Evolutionary conservation across 2,329 filamentous ascomycete genomes (phyloP), one percentile per base, ranked within the genome.

Genomic region (Cladosporium sp.): DNA sequence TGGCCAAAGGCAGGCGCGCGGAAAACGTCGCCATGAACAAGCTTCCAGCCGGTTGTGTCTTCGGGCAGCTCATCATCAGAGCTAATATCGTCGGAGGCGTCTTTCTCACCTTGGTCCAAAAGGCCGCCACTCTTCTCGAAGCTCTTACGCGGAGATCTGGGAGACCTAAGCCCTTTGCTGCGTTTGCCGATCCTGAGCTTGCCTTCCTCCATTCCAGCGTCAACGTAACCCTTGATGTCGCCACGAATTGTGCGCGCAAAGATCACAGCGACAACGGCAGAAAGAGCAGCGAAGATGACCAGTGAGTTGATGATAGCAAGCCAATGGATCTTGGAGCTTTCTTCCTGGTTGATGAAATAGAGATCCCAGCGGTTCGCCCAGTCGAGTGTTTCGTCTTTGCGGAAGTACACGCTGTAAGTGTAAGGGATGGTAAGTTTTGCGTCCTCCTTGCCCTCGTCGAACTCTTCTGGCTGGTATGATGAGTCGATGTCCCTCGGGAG

Each of bases 341-440:
- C 89, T 58, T 90, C 87, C 69, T 94, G 89, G 71, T 93, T 91
- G 59, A 88, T 89, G 74, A 96, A 95, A 73, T 95, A 96, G 56
- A 93, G 77, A 67, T 95, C 89, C 91, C 91, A 96, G 56, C 91
- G 83, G 65, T 87, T 90, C 57, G 80, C 79, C 91, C 91, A 96
- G 62, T 94, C 90, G 51, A 95, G 78, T 19, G 81, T 83, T 40
- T 87, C 83, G 61, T 95, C 90, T 70, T 95, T 89, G 52, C 90
- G 86, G 76, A 91, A 96, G 73, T 94, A 95, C 13, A 96, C 88
- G 3, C 90, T 93, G 74, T 96, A 96, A 0, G 90, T 89, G 73
- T 92, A 95, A 0, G 91, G 90, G 52, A 96, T 87, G 2, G 81
- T 85, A 50, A 94, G 72, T 1, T 78, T 89, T 13, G 83, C 83